Percentiles rank a stretch among this genome's conserved stretches.
phyloP scores from a whole-genome alignment of 2,329 filamentous ascomycete species.

The Reticulascus tulasneorum region DNA sequence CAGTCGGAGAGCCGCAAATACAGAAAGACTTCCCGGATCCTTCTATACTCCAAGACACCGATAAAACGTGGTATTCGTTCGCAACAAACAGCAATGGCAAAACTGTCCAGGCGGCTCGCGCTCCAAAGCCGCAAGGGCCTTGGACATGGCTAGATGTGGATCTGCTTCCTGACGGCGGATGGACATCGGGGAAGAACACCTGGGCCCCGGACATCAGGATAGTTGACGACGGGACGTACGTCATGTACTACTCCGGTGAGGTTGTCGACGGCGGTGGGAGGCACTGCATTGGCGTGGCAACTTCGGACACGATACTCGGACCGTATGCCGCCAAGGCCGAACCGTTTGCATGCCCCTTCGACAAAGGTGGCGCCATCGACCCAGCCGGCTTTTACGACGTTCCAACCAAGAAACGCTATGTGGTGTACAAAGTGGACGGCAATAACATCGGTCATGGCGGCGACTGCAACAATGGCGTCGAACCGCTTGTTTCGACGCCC shows the following conservation, averaged over 20 bases:
- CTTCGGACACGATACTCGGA: slow-evolving; percentile 41
- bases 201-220: slow-evolving; percentile 60
- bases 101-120: slow-evolving; percentile 51
- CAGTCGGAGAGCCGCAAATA: slow-evolving; percentile 16
- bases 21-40: slow-evolving; percentile 52
- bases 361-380: slow-evolving; percentile 59
- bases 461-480: slow-evolving; percentile 41
- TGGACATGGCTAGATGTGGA: slow-evolving; percentile 47
- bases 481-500: slow-evolving; percentile 42
- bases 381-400: slow-evolving; percentile 54
- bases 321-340: slow-evolving; percentile 45
- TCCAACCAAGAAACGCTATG: slow-evolving; percentile 48
- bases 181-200: slow-evolving; percentile 50
- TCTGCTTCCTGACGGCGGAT: slow-evolving; percentile 48
- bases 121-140: slow-evolving; percentile 41
- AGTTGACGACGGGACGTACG: slow-evolving; percentile 46
- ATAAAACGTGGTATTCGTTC: slow-evolving; percentile 55
- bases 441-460: slow-evolving; percentile 46
- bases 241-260: slow-evolving; percentile 57
- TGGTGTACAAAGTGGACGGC: slow-evolving; percentile 65
- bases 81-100: slow-evolving; percentile 47
- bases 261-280: slow-evolving; percentile 29
- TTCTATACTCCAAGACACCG: slow-evolving; percentile 40
- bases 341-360: slow-evolving; percentile 49
- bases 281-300: slow-evolving; percentile 58